Percentiles rank a stretch among this genome's conserved stretches.
Conservation (phyloP, 768 basidiomycete species). For the Termitomyces sp. region DNA sequence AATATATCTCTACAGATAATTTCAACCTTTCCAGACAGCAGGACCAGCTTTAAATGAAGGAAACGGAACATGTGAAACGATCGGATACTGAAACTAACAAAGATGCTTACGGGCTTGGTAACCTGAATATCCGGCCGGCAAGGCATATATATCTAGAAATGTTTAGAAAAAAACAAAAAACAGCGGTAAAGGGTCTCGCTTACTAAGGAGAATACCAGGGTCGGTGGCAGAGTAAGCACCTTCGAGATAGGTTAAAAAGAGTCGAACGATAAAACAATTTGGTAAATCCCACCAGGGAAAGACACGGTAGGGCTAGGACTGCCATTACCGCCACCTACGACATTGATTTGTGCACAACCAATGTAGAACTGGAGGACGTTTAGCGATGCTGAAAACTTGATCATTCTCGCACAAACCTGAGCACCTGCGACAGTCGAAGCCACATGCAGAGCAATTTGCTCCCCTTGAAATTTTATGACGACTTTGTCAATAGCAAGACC, state of each 20-base stretch:
- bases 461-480: constrained; percentile 12
- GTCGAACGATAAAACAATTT: background rate
- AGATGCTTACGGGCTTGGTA: constrained; percentile 28
- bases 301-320: constrained; percentile 27
- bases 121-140: constrained; percentile 26
- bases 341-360: constrained; percentile 34
- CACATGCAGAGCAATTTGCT: constrained; percentile 35
- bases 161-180: background rate
- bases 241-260: background rate
- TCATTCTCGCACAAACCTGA: constrained; percentile 17
- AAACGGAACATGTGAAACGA: background rate
- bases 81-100: background rate
- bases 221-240: constrained; percentile 29
- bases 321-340: constrained; percentile 29
- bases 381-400: background rate
- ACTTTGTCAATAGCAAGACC: background rate
- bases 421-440: constrained; percentile 25
- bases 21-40: constrained; percentile 27
- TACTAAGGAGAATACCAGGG: constrained; percentile 31
- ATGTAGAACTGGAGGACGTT: constrained; percentile 27
- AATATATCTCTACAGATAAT: background rate
- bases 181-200: background rate
- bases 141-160: constrained; percentile 23
- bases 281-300: constrained; percentile 25
- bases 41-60: constrained; percentile 29